Evolutionary conservation across 176 grass and related monocot species (phyloP), one percentile per base, ranked within the genome.

Genomic region (Rhynchospora pubera): DNA sequence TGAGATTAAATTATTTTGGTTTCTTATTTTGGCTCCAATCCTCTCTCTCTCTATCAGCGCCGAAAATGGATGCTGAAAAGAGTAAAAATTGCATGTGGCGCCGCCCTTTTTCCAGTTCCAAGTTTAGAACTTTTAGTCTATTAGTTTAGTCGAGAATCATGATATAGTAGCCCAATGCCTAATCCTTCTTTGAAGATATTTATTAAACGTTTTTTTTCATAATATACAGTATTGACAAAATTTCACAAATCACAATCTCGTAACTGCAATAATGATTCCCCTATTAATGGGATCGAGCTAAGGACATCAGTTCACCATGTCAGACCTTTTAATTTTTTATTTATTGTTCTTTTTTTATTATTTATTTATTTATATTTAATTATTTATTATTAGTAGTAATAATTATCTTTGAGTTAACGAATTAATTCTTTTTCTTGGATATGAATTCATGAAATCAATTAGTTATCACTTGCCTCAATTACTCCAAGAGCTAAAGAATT

Each of bases 51-150:
- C 64, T 84, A 69, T 74, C 62, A 34, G 69, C 83, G 59, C 69
- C 16, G 56, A 77, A 84, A 77, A 32, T 32, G 63, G 67, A 51
- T 52, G 62, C 48, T 39, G 50, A 83, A 83, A 83, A 70, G 64
- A 55, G 45, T 72, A 39, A 72, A 71, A 47, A 42, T 55, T 8
- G 22, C 60, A 81, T 81, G 58, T 66, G 58, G 28, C 62, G 8
- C 42, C 48, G 60, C 59, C 24, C 34, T 81, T 81, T 81, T 81
- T 65, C 18, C 79, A 81, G 79, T 81, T 81, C 79, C 79, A 65
- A 81, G 79, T 53, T 53, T 76, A 76, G 22, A 34, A 26, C 45
- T 52, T 74, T 50, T n/a, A 72, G 44, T 12, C n/a, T 73, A 46
- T 24, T 34, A 24, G 19, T 73, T n/a, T n/a, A n/a, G n/a, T n/a